phyloP scores from a whole-genome alignment of 805 yeast species.

The Spathaspora arborariae region DNA sequence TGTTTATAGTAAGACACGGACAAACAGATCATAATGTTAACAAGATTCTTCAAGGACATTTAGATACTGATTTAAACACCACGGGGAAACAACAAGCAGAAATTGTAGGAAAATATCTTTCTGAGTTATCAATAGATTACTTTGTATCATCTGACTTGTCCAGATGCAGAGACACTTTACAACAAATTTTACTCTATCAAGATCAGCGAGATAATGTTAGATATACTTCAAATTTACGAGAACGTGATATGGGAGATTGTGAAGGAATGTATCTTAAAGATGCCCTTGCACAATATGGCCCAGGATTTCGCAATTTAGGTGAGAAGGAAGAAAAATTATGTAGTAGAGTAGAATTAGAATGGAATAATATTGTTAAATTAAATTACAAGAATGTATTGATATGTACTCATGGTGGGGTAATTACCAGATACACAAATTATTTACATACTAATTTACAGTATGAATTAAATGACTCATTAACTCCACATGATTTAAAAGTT shows the following conservation, averaged over 20 bases:
- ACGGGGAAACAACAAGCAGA: conserved; percentile 61
- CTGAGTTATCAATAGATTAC: conserved; percentile 39
- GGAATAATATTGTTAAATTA: conserved; percentile 39
- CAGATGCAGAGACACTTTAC: conserved; percentile 60
- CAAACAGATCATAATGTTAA: conserved; percentile 71
- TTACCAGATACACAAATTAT: conserved; percentile 55
- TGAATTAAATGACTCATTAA: conserved; percentile 34
- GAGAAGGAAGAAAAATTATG: conserved; percentile 49
- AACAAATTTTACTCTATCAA: conserved; percentile 34
- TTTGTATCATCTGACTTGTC: conserved; percentile 50
- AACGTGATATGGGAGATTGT: conserved; percentile 70
- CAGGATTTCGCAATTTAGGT: conserved; percentile 60
- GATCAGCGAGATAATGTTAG: conserved; percentile 14
- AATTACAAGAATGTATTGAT: conserved; percentile 48
- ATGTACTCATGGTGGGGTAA: conserved; percentile 81
- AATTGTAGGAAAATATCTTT: conserved; percentile 45
- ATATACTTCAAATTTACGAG: conserved; percentile 52
- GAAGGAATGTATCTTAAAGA: conserved; percentile 71
- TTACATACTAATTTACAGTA: conserved; percentile 40
- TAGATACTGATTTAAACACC: conserved; percentile 59
- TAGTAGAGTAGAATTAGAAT: conserved; percentile 45
- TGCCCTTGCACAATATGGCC: conserved; percentile 61
- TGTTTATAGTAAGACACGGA: conserved; percentile 77
- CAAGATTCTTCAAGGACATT: conserved; percentile 77
- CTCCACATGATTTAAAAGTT: conserved; percentile 42